A percentile compares a stretch with the other conserved stretches of the same genome.
Evolutionary conservation across 2,329 filamentous ascomycete genomes (phyloP).

Genomic region (Penicillium sp.): DNA sequence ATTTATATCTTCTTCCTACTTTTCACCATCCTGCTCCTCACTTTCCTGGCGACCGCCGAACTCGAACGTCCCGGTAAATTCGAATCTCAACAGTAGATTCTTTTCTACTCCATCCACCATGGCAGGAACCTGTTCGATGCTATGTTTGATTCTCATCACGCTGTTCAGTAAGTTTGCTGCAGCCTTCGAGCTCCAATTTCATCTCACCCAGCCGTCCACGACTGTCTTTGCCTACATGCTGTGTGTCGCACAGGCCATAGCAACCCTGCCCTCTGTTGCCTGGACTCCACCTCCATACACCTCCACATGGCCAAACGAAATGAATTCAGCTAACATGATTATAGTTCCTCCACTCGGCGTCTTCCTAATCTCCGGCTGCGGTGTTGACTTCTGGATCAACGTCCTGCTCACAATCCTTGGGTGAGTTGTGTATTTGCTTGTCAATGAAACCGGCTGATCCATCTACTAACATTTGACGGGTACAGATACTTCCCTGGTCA

Average conservation of each 20-base stretch:
- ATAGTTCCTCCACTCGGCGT: constrained; percentile 66
- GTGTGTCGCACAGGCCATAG: too few species aligned
- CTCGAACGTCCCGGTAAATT: constrained; percentile 13
- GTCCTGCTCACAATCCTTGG: constrained; percentile 64
- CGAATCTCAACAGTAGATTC: constrained; percentile 3
- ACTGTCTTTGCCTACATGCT: too few species aligned
- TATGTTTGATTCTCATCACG: constrained; percentile 48
- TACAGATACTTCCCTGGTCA: constrained; percentile 72
- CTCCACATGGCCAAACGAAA: background rate
- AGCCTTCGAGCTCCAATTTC: too few species aligned
- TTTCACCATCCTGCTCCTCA: constrained; percentile 27
- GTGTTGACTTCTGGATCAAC: constrained; percentile 64
- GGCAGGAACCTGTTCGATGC: constrained; percentile 36
- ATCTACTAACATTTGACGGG: background rate
- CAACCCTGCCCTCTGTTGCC: too few species aligned
- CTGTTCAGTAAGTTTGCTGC: constrained; percentile 46
- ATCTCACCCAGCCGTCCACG: too few species aligned
- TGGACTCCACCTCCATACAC: too few species aligned
- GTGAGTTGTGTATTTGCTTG: constrained; percentile 36
- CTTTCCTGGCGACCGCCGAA: constrained; percentile 23
- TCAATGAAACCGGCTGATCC: background rate
- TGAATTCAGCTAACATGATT: constrained; percentile 10
- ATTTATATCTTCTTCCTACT: constrained; percentile 30
- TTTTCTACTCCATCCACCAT: constrained; percentile 21
- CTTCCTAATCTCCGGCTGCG: constrained; percentile 63